Percentiles rank a stretch among this genome's conserved stretches.
These are phyloP conservation scores for Aureobasidium sp. DNA, from an alignment of 2,329 filamentous ascomycete genomes.

Conservation along the genomic window DNA sequence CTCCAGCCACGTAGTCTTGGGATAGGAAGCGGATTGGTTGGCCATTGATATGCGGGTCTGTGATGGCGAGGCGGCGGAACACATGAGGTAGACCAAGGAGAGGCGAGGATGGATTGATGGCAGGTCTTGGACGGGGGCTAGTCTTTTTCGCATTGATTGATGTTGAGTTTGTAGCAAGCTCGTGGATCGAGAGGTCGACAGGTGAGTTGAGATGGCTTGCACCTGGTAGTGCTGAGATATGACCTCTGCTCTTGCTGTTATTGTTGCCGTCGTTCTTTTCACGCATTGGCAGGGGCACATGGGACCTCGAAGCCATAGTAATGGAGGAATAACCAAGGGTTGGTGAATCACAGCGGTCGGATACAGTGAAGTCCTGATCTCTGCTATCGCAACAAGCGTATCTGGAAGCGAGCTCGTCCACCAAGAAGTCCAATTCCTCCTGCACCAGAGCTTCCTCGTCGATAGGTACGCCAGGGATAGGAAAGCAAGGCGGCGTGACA, in stretches of 20 bases:
- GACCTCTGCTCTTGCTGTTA: background rate
- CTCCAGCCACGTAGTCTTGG: constrained; percentile 15
- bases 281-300: no score
- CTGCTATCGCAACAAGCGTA: background rate
- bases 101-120: background rate
- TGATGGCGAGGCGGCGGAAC: constrained; percentile 16
- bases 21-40: constrained; percentile 21
- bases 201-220: constrained; percentile 5
- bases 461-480: background rate
- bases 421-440: background rate
- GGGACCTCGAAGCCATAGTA: background rate
- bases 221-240: background rate
- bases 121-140: background rate
- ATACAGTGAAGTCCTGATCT: background rate
- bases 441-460: background rate
- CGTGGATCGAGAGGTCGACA: background rate
- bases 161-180: background rate
- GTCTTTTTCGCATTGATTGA: background rate
- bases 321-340: background rate
- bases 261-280: background rate
- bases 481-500: background rate
- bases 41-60: constrained; percentile 21
- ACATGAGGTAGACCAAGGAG: background rate
- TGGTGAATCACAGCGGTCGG: constrained; percentile 3
- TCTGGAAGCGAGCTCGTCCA: background rate